Evolutionary conservation across 192 early-diverging fungal genomes (phyloP).

Genomic region (Podochytrium sp.): DNA sequence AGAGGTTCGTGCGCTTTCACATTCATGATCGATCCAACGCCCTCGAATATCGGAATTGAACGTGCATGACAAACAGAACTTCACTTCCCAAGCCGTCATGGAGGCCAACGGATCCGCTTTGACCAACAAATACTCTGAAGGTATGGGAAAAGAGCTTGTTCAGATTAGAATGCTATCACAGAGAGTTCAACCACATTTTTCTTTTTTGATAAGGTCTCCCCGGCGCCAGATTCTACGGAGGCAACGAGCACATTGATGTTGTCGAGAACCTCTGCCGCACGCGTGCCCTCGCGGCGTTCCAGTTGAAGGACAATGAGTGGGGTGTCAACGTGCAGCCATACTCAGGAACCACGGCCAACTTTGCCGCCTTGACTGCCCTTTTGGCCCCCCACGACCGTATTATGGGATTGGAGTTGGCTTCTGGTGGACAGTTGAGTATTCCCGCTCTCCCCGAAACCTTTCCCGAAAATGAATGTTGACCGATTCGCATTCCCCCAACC

Average conservation of each 20-base stretch:
- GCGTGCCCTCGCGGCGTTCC: conserved; percentile 93
- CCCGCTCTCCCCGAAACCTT: neutral
- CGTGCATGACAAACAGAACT: conserved; percentile 81
- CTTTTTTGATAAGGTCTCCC: conserved; percentile 63
- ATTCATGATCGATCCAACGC: too few species aligned
- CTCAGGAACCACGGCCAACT: conserved; percentile 98
- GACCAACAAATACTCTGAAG: conserved; percentile 99
- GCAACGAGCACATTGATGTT: conserved; percentile 97
- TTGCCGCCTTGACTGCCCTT: conserved; percentile 94
- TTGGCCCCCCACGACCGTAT: conserved; percentile 96
- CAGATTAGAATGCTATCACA: too few species aligned
- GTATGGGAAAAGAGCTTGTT: conserved; percentile 43
- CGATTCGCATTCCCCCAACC: neutral
- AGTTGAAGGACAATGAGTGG: conserved; percentile 87
- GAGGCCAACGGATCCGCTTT: conserved; percentile 98
- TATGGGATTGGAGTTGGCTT: conserved; percentile 99
- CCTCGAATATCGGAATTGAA: too few species aligned
- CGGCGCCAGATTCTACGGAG: conserved; percentile 98
- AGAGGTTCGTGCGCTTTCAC: conserved; percentile 69
- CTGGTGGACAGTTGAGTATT: conserved; percentile 81
- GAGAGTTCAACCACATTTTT: too few species aligned
- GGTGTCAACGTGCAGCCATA: conserved; percentile 99
- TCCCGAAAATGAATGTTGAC: neutral
- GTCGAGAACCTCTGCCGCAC: conserved; percentile 94
- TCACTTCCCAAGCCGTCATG: conserved; percentile 99